These are phyloP conservation scores for Neonectria coccinea DNA, from an alignment of 2,329 filamentous ascomycete species.

Conservation along the genomic window DNA sequence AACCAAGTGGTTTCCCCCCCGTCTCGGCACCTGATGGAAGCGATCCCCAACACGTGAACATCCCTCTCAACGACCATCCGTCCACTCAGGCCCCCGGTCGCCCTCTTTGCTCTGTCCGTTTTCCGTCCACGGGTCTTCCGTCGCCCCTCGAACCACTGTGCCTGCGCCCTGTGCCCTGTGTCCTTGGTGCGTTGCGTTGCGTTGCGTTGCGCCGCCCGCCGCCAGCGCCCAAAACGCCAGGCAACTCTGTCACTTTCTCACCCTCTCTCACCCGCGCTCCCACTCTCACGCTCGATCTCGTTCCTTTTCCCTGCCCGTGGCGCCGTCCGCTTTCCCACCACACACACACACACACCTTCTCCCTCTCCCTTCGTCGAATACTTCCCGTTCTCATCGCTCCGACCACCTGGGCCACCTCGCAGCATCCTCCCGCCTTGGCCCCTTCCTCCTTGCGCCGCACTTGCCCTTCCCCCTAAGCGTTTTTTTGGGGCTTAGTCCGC, in stretches of 20 bases:
- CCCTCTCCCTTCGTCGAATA: constrained; percentile 11
- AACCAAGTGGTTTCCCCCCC: constrained; percentile 20
- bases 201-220: constrained; percentile 8
- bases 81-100: constrained; percentile 32
- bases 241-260: constrained; percentile 26
- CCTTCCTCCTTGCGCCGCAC: constrained; percentile 26
- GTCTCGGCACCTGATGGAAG: constrained; percentile 40
- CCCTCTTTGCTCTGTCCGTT: constrained; percentile 28
- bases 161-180: constrained; percentile 25
- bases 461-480: constrained; percentile 22
- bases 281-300: constrained; percentile 19
- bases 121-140: constrained; percentile 6
- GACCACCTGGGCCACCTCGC: constrained; percentile 5
- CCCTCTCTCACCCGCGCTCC: constrained; percentile 22
- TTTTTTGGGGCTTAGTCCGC: constrained; percentile 41
- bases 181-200: constrained; percentile 3
- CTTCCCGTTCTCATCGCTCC: constrained; percentile 14
- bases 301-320: constrained; percentile 14
- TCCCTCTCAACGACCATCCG: constrained; percentile 44
- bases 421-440: constrained; percentile 19
- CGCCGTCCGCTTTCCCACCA: constrained; percentile 24
- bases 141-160: constrained; percentile 30
- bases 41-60: constrained; percentile 46
- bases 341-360: constrained; percentile 8
- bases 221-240: constrained; percentile 21